phyloP scores from a whole-genome alignment of 768 basidiomycete genomes.

The Amanita fuliginea region DNA sequence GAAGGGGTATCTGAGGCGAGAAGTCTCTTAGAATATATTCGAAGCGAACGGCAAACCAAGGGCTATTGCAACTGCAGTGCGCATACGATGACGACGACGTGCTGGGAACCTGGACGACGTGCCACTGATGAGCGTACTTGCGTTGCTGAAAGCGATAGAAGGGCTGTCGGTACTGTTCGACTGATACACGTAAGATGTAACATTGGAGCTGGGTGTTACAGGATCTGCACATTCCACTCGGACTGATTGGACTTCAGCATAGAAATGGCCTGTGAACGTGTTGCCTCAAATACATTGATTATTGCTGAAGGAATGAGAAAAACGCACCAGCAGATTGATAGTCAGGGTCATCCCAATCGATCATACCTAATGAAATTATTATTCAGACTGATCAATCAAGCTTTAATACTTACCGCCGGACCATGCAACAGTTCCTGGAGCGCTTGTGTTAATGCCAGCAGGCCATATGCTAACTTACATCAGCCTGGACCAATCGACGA shows the following conservation, averaged over 20 bases:
- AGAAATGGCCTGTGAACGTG: slow-evolving; percentile 50
- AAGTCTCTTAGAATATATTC: slow-evolving; percentile 9
- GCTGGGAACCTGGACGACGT: slow-evolving; percentile 14
- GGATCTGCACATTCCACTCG: slow-evolving; percentile 54
- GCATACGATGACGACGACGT: slow-evolving; percentile 3
- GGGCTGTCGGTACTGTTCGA: slow-evolving; percentile 44
- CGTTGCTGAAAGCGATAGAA: slow-evolving; percentile 45
- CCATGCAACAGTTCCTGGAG: slow-evolving; percentile 70
- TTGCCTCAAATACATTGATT: background rate
- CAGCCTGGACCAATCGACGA: slow-evolving; percentile 7
- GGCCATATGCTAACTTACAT: slow-evolving; percentile 54
- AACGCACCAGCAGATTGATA: slow-evolving; percentile 50
- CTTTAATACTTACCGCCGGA: slow-evolving; percentile 38
- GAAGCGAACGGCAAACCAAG: slow-evolving; percentile 13
- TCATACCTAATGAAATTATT: slow-evolving; percentile 33
- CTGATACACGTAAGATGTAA: slow-evolving; percentile 57
- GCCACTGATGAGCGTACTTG: slow-evolving; percentile 41
- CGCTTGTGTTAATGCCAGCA: slow-evolving; percentile 52
- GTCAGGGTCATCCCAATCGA: slow-evolving; percentile 74
- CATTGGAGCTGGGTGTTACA: slow-evolving; percentile 25
- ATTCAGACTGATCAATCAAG: background rate
- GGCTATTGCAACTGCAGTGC: slow-evolving; percentile 15
- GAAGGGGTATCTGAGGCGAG: background rate
- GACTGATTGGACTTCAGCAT: slow-evolving; percentile 50
- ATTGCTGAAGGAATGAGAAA: background rate